Base-by-base conservation (phyloP, 2,329 filamentous ascomycete genomes). In the Scytalidium lignicola region DNA sequence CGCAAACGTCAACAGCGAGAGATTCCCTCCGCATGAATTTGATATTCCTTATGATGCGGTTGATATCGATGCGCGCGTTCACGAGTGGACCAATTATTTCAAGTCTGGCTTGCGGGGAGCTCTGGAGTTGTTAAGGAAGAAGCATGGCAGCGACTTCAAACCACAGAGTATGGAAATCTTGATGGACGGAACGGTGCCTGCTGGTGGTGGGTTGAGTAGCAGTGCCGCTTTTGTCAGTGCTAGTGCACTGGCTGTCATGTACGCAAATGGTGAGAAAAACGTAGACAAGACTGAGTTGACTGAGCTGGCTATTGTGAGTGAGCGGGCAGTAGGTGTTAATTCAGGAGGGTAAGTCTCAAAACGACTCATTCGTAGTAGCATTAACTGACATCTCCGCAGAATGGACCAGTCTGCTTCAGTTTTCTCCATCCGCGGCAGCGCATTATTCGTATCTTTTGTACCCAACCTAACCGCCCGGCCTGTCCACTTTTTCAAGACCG, bases 31-130 rank as follows among this genome's bases (percentile, higher is more conserved):
- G 1, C 80, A 81, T 56, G 82, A 88, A 58, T 95, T 96, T 65
- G 76, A 82, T 42, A 77, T 96, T 8, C 80, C 86, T 2, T 64
- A 65, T 43, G 74, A 77, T 54, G 71, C 78, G 10, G 77, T 92
- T n/a, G 79, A 86, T 19, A 96, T 99, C 60, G 90, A 97, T 67
- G 80, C 89, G 7, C 83, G 82, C 17, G 80, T 86, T 58, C 87
- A 95, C 57, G 90, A 96, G 70, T 99, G 93, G 93, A 88, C 90
- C 50, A 99, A 97, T 67, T 99, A 99, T 76, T 97, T 99, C 80
- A 95, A 93, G 72, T 88, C 90, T 47, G 93, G 93, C 0, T 74
- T 97, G 44, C 76, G 82, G 29, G 93, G 91, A 23, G 92, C 92
- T 1, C 71, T 96, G 49, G 80, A 88, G 60, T 75, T 95, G 51